Conservation (phyloP, 1,284 basidiomycete species). For the Ustilago tritici region DNA sequence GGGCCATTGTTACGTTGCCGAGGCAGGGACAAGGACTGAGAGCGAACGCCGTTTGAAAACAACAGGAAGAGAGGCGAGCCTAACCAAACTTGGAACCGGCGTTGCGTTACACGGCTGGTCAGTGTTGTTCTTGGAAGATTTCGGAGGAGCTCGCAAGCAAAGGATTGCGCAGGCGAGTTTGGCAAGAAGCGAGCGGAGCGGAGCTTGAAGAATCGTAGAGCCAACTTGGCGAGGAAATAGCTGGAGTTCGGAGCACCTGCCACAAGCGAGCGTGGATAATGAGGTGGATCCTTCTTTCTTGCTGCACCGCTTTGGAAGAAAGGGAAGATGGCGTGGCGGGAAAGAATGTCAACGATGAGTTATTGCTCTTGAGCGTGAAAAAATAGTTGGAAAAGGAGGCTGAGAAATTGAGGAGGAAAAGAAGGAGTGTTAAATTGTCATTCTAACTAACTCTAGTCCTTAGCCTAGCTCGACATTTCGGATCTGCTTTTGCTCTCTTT, state of each 20-base stretch:
- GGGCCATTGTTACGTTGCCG: too few species aligned
- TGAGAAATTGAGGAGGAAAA: too few species aligned
- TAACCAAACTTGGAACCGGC: neutral
- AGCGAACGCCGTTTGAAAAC: neutral
- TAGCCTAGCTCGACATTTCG: too few species aligned
- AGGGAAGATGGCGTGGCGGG: neutral
- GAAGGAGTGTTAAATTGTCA: too few species aligned
- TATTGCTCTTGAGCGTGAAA: too few species aligned
- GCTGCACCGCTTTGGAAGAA: conserved; percentile 4
- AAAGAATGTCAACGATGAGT: neutral
- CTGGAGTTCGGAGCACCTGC: neutral
- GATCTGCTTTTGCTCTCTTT: too few species aligned
- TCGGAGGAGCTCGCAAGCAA: neutral
- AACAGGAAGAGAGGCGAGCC: neutral
- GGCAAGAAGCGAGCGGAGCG: conserved; percentile 10
- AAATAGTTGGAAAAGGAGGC: too few species aligned
- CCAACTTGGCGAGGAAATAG: too few species aligned
- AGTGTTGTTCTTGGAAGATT: conserved; percentile 2
- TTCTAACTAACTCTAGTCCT: too few species aligned
- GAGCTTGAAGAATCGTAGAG: conserved; percentile 11
- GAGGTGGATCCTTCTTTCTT: conserved; percentile 1
- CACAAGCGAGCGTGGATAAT: neutral
- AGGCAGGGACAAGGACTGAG: neutral
- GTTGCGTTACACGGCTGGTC: neutral
- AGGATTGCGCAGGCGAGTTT: neutral